Conservation (phyloP, 2,329 filamentous ascomycete species). For the Knoxdaviesia capensis region DNA sequence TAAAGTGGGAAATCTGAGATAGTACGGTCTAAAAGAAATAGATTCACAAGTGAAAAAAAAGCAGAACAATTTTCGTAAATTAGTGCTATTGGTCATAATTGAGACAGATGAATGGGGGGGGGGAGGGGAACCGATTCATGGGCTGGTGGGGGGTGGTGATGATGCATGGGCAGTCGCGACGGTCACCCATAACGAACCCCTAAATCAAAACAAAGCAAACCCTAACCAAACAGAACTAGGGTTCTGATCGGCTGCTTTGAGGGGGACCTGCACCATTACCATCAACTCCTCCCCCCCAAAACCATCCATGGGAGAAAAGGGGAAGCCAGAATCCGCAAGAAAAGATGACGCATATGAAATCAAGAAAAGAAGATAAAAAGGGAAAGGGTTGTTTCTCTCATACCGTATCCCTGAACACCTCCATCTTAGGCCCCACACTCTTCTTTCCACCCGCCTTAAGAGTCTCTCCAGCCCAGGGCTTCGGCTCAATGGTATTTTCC, state of each 20-base stretch:
- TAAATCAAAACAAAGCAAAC: too few relatives aligned
- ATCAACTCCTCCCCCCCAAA: too few relatives aligned
- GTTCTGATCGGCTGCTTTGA: too few relatives aligned
- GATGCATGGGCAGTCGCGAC: too few relatives aligned
- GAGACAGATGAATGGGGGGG: constrained; percentile 19
- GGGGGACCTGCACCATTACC: too few relatives aligned
- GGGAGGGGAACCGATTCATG: constrained; percentile 7
- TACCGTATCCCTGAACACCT: constrained; percentile 92
- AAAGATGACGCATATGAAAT: constrained; percentile 9
- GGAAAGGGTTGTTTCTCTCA: constrained; percentile 21
- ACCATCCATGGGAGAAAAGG: too few relatives aligned
- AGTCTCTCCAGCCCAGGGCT: constrained; percentile 83
- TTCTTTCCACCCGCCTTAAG: constrained; percentile 74
- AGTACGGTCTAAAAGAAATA: constrained; percentile 33
- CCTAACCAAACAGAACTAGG: too few relatives aligned
- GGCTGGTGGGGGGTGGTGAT: too few relatives aligned
- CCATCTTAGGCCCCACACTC: constrained; percentile 54
- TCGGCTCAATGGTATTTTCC: constrained; percentile 73
- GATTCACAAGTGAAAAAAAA: constrained; percentile 11
- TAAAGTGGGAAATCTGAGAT: constrained; percentile 41
- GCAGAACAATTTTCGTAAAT: constrained; percentile 25
- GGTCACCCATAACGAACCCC: too few relatives aligned
- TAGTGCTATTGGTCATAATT: constrained; percentile 96
- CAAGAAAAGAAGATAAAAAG: background rate
- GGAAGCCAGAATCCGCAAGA: constrained; percentile 15